Percentiles rank a stretch among this genome's conserved stretches.
Conservation (phyloP, 768 basidiomycete species). For the Coprinopsis cinerea region DNA sequence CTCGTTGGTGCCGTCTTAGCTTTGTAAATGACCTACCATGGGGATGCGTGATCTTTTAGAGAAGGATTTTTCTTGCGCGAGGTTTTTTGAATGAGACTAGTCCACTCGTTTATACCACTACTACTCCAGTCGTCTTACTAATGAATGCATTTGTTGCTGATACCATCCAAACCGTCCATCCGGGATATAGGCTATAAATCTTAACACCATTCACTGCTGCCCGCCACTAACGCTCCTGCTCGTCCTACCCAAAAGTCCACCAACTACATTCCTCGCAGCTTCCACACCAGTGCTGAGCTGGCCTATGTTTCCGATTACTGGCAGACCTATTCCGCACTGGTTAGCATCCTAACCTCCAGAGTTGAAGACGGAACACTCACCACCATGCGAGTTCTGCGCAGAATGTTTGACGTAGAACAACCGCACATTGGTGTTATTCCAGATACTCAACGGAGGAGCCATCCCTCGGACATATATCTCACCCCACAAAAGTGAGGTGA, state of each 20-base stretch:
- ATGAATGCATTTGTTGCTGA: no score
- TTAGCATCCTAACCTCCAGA: no score
- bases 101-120: constrained; percentile 4
- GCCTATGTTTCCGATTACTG: no score
- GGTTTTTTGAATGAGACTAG: not conserved
- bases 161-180: no score
- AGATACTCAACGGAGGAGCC: constrained; percentile 80
- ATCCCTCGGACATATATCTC: constrained; percentile 90
- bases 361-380: no score
- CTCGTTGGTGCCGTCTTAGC: constrained; percentile 8
- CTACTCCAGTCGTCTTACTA: not conserved
- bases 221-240: no score
- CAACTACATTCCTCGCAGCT: constrained; percentile 75
- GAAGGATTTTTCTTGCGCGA: not conserved
- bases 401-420: constrained; percentile 90
- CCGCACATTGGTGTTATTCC: constrained; percentile 86
- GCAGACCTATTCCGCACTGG: no score
- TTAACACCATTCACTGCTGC: no score
- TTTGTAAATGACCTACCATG: constrained; percentile 3
- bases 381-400: no score
- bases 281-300: constrained; percentile 71
- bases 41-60: not conserved
- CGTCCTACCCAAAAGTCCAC: constrained; percentile 58
- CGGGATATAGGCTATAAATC: no score
- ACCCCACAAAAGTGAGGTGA: constrained; percentile 92